phyloP scores from a whole-genome alignment of 2,329 filamentous ascomycete species.

The Venturia effusa region DNA sequence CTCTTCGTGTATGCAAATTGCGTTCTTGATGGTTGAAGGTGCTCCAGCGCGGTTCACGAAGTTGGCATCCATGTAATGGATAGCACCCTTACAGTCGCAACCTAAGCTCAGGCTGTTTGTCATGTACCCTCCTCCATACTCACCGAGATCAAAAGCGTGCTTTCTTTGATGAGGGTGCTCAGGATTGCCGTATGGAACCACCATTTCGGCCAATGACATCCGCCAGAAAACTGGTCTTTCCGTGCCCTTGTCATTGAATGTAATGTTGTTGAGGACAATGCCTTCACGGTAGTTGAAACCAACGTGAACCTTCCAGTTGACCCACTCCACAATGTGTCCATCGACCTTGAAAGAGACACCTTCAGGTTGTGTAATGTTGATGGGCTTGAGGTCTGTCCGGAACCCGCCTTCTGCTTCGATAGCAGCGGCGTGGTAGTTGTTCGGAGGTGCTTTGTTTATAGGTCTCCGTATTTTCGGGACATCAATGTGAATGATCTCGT shows the following conservation, averaged over 20 bases:
- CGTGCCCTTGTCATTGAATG: slow-evolving; percentile 71
- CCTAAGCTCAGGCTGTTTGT: slow-evolving; percentile 66
- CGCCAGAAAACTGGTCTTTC: slow-evolving; percentile 77
- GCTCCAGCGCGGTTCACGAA: slow-evolving; percentile 70
- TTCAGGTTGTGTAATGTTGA: slow-evolving; percentile 79
- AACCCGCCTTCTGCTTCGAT: slow-evolving; percentile 67
- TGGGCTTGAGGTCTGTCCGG: slow-evolving; percentile 69
- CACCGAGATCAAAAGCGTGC: slow-evolving; percentile 70
- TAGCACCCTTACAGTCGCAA: slow-evolving; percentile 80
- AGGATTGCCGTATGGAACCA: slow-evolving; percentile 78
- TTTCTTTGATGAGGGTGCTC: slow-evolving; percentile 73
- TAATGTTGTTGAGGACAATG: slow-evolving; percentile 81
- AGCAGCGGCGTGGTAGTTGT: slow-evolving; percentile 69
- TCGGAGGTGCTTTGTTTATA: slow-evolving; percentile 57
- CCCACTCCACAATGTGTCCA: slow-evolving; percentile 70
- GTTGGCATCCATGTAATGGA: slow-evolving; percentile 82
- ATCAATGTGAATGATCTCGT: slow-evolving; percentile 72
- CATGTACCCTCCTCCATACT: slow-evolving; percentile 77
- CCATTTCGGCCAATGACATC: slow-evolving; percentile 85
- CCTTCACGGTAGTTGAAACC: slow-evolving; percentile 94
- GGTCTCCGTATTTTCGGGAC: slow-evolving; percentile 67
- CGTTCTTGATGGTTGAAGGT: slow-evolving; percentile 79
- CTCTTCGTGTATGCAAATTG: slow-evolving; percentile 91
- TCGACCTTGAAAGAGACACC: slow-evolving; percentile 77
- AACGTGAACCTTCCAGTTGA: slow-evolving; percentile 87